These are phyloP conservation scores for Flammula alnicola DNA, from an alignment of 1,284 basidiomycete species.

Conservation along the genomic window DNA sequence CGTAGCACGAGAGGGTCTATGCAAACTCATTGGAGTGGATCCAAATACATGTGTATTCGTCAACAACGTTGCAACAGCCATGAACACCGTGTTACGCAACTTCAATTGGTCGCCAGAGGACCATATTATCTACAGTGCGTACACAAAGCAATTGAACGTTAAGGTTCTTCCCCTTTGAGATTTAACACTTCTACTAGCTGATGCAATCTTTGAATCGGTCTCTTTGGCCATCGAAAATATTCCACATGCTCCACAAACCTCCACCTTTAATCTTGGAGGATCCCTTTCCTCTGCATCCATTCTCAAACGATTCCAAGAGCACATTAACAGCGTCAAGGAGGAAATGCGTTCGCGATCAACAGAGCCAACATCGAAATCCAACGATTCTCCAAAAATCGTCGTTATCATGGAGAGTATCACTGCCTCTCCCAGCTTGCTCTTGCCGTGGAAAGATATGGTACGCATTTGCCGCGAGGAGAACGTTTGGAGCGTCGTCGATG, in stretches of 20 bases:
- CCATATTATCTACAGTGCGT: conserved; percentile 1
- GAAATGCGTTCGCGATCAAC: neutral
- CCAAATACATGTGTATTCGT: conserved; percentile 3
- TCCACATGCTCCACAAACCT: neutral
- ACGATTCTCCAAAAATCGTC: neutral
- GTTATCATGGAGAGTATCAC: conserved; percentile 13
- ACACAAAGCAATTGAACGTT: too few relatives aligned
- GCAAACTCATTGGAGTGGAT: conserved; percentile 3
- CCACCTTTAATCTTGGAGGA: neutral
- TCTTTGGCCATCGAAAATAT: conserved; percentile 1
- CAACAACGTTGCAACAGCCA: conserved; percentile 7
- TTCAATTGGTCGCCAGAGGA: conserved; percentile 1
- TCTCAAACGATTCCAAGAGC: conserved; percentile 1
- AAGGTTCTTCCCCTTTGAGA: neutral
- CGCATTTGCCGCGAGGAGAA: conserved; percentile 7
- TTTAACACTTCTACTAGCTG: neutral
- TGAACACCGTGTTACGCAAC: conserved; percentile 7
- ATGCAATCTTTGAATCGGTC: conserved; percentile 2
- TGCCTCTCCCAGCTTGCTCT: neutral
- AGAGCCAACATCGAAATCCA: neutral
- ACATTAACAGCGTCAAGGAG: neutral
- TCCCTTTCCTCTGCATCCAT: neutral
- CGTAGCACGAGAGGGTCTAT: neutral
- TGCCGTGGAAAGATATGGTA: conserved; percentile 15
- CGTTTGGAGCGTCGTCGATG: conserved; percentile 11